phyloP scores from a whole-genome alignment of 768 basidiomycete species.

The Mycena albidolilacea region DNA sequence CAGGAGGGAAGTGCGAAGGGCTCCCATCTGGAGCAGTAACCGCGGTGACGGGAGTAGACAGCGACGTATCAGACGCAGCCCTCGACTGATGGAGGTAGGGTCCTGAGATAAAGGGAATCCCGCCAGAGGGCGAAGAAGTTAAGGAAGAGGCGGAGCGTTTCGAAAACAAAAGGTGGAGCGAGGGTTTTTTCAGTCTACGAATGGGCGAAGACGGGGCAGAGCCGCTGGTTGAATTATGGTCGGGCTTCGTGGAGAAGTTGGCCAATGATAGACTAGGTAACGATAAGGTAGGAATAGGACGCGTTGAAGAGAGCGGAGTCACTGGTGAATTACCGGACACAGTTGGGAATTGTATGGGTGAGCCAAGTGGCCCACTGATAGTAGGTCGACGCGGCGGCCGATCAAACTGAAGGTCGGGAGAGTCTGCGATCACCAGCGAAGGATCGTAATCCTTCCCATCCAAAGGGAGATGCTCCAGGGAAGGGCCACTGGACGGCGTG shows the following conservation, averaged over 20 bases:
- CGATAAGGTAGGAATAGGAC: constrained; percentile 41
- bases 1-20: constrained; percentile 64
- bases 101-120: constrained; percentile 48
- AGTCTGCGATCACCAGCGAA: constrained; percentile 29
- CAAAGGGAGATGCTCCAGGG: constrained; percentile 33
- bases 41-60: constrained; percentile 67
- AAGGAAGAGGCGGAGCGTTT: constrained; percentile 72
- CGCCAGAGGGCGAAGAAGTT: constrained; percentile 44
- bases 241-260: constrained; percentile 31
- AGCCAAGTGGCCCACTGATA: constrained; percentile 12
- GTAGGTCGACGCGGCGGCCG: constrained; percentile 26
- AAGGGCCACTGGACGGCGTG: constrained; percentile 37
- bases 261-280: constrained; percentile 36
- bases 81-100: constrained; percentile 51
- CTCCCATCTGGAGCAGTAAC: constrained; percentile 72
- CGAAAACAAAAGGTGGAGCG: constrained; percentile 76
- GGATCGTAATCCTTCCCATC: constrained; percentile 27
- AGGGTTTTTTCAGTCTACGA: constrained; percentile 74
- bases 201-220: constrained; percentile 52
- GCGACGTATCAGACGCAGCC: constrained; percentile 64
- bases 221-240: constrained; percentile 40
- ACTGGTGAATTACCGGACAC: constrained; percentile 26
- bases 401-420: constrained; percentile 24
- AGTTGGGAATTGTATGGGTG: constrained; percentile 37
- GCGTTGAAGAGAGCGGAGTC: constrained; percentile 35